Conservation (phyloP, 495 filamentous ascomycete species). For the Annulohypoxylon stygium region DNA sequence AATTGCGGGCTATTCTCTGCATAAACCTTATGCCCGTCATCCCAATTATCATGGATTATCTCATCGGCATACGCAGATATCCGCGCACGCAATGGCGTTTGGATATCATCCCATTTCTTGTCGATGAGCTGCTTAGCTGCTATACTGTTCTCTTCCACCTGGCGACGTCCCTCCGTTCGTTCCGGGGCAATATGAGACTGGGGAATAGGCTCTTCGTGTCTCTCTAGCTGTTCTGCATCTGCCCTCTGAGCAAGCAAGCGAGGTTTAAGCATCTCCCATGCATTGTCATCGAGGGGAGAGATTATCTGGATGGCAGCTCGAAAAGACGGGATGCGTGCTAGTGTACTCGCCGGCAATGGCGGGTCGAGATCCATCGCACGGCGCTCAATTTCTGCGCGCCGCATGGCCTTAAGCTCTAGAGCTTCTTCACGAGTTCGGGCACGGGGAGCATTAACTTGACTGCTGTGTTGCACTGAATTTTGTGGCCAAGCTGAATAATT, state of each 20-base stretch:
- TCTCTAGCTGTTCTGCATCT: constrained; percentile 68
- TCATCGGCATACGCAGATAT: constrained; percentile 74
- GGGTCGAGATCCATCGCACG: constrained; percentile 72
- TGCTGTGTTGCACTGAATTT: neutral
- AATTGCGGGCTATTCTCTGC: constrained; percentile 72
- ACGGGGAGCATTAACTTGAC: constrained; percentile 34
- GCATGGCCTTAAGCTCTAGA: constrained; percentile 68
- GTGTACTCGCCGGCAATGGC: constrained; percentile 68
- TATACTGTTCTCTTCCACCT: constrained; percentile 50
- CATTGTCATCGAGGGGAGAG: constrained; percentile 70
- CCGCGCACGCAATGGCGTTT: constrained; percentile 70
- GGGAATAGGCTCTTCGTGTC: constrained; percentile 55
- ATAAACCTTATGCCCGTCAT: constrained; percentile 66
- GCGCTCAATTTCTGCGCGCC: constrained; percentile 75
- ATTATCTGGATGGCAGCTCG: constrained; percentile 76
- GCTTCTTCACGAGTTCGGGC: constrained; percentile 61
- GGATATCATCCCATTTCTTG: constrained; percentile 75
- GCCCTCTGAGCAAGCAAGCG: constrained; percentile 73
- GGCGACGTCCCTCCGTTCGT: constrained; percentile 25
- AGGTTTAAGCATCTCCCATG: constrained; percentile 74
- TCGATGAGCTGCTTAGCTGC: constrained; percentile 71
- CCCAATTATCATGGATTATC: constrained; percentile 70
- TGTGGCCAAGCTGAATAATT: neutral
- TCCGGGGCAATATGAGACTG: constrained; percentile 21
- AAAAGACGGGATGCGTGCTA: constrained; percentile 76